Conservation (phyloP, 768 basidiomycete genomes). For the Nevesoporus exiguus region DNA sequence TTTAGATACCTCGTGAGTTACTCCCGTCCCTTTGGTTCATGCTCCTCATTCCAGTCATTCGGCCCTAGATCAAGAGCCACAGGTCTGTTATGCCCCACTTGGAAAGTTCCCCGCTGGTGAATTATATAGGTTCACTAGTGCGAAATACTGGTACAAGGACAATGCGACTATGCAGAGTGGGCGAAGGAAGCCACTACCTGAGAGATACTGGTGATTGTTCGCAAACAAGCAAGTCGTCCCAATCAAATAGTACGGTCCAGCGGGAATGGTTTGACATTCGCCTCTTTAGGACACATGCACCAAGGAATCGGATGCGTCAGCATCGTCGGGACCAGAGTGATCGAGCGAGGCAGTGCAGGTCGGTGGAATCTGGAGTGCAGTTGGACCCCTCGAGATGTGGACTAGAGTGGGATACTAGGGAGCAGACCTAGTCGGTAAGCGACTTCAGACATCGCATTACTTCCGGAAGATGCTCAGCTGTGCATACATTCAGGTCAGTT, state of each 20-base stretch:
- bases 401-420: conserved; percentile 47
- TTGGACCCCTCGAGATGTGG: conserved; percentile 55
- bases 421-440: conserved; percentile 42
- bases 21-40: no score
- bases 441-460: background rate
- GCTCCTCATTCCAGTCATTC: no score
- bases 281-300: conserved; percentile 15
- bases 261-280: background rate
- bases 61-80: no score
- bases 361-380: conserved; percentile 50
- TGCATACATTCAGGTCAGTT: conserved; percentile 34
- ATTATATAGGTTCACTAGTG: no score
- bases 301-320: conserved; percentile 33
- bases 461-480: background rate
- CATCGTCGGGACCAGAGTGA: conserved; percentile 43
- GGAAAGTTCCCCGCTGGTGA: no score
- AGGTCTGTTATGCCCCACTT: no score
- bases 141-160: no score
- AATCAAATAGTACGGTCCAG: background rate
- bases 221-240: background rate
- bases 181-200: no score
- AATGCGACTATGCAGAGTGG: no score
- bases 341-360: conserved; percentile 54
- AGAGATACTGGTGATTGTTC: no score
- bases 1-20: no score